A percentile compares a stretch with the other conserved stretches of the same genome.
These are phyloP conservation scores for Pyrenopolyporus hunteri DNA, from an alignment of 495 filamentous ascomycete genomes.

Conservation along the genomic window DNA sequence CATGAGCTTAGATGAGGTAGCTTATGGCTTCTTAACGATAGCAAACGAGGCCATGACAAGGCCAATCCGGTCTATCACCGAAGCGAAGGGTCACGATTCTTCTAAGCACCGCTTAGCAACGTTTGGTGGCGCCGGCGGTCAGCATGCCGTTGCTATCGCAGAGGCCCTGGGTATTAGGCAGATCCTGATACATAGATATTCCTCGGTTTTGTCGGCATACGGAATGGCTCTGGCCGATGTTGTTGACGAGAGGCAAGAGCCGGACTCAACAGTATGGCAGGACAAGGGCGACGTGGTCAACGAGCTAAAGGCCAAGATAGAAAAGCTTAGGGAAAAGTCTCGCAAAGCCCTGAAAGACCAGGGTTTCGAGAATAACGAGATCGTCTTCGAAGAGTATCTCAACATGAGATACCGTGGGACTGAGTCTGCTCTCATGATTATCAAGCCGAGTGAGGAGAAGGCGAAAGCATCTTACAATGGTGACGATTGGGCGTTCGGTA, in stretches of 20 bases:
- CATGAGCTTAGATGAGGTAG: constrained; percentile 87
- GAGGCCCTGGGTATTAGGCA: constrained; percentile 84
- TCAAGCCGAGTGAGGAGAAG: constrained; percentile 66
- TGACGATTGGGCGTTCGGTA: constrained; percentile 78
- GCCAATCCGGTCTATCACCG: constrained; percentile 89
- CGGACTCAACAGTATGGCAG: constrained; percentile 80
- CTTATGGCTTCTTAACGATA: constrained; percentile 87
- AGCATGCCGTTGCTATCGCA: constrained; percentile 96
- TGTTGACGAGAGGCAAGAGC: constrained; percentile 90
- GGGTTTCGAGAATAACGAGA: constrained; percentile 73
- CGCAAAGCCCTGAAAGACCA: constrained; percentile 68
- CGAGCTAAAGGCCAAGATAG: constrained; percentile 61
- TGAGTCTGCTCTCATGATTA: constrained; percentile 85
- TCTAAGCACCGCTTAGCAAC: constrained; percentile 87
- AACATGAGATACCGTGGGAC: constrained; percentile 90
- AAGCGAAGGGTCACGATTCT: constrained; percentile 92
- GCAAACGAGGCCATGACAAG: constrained; percentile 96
- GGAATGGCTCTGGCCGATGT: constrained; percentile 97
- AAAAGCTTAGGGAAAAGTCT: constrained; percentile 72
- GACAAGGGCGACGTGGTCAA: constrained; percentile 60
- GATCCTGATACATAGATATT: constrained; percentile 90
- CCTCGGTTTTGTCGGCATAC: constrained; percentile 93
- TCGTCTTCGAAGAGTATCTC: constrained; percentile 84
- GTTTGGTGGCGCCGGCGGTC: constrained; percentile 94
- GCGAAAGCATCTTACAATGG: constrained; percentile 62